These are phyloP conservation scores for Aspergillus wentii DNA, from an alignment of 495 filamentous ascomycete genomes.

Conservation along the genomic window DNA sequence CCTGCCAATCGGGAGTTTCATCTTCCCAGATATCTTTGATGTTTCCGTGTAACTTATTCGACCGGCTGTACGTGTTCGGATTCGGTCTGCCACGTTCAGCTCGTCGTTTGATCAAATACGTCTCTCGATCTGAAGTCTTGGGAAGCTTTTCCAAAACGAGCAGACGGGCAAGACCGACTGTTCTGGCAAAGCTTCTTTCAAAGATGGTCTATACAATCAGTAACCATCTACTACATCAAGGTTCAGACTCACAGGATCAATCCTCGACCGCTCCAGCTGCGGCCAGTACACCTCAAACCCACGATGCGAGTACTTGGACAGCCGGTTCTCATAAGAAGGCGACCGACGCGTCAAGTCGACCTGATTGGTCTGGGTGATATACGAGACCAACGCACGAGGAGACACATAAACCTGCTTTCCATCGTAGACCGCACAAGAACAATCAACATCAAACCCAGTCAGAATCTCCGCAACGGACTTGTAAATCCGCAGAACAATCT, in stretches of 20 bases:
- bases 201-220: conserved; percentile 70
- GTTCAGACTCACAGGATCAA: conserved; percentile 62
- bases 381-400: conserved; percentile 67
- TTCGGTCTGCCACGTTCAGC: conserved; percentile 62
- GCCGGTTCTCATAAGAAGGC: conserved; percentile 78
- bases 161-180: conserved; percentile 70
- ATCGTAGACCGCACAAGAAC: conserved; percentile 73
- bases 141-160: conserved; percentile 77
- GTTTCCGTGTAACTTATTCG: conserved; percentile 42
- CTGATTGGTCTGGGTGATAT: conserved; percentile 73
- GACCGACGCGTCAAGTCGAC: conserved; percentile 75
- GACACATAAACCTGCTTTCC: conserved; percentile 69
- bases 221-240: too few species aligned
- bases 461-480: conserved; percentile 75
- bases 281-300: conserved; percentile 81
- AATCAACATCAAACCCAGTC: conserved; percentile 82
- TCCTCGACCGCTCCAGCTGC: conserved; percentile 59
- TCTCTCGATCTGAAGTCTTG: conserved; percentile 55
- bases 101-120: conserved; percentile 60
- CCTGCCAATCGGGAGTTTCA: conserved; percentile 77
- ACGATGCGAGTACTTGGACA: conserved; percentile 82
- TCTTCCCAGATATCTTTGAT: conserved; percentile 69
- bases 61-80: conserved; percentile 11
- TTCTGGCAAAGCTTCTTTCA: conserved; percentile 68
- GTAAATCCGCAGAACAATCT: conserved; percentile 82